Conservation (phyloP, 1,284 basidiomycete species). For the Schizopora paradoxa region DNA sequence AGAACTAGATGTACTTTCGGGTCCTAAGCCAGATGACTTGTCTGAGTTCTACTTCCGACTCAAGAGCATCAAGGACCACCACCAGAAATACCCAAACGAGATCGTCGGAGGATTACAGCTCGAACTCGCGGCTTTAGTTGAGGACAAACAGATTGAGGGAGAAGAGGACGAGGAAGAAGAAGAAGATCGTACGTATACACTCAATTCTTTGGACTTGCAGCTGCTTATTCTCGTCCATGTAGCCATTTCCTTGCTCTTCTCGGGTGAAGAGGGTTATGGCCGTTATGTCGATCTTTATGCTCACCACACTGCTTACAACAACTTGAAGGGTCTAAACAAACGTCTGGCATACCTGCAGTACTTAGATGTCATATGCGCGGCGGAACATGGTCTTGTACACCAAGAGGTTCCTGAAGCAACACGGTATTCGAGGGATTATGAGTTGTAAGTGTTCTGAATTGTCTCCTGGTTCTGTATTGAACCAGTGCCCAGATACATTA, state of each 20-base stretch:
- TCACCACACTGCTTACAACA: constrained; percentile 86
- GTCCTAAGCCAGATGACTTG: constrained; percentile 59
- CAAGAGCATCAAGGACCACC: constrained; percentile 92
- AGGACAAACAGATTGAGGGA: constrained; percentile 64
- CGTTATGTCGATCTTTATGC: constrained; percentile 92
- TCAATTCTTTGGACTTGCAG: background rate
- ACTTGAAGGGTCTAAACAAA: constrained; percentile 78
- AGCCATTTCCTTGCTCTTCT: constrained; percentile 84
- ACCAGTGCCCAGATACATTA: constrained; percentile 50
- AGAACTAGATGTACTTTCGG: constrained; percentile 60
- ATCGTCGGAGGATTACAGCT: constrained; percentile 74
- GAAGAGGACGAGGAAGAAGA: constrained; percentile 68
- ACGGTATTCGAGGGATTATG: constrained; percentile 72
- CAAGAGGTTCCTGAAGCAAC: constrained; percentile 70
- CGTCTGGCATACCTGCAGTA: constrained; percentile 88
- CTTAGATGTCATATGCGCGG: constrained; percentile 72
- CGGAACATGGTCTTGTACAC: constrained; percentile 56
- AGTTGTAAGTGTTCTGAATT: constrained; percentile 49
- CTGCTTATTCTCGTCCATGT: constrained; percentile 6
- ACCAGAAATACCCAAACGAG: constrained; percentile 90
- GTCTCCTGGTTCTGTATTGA: background rate
- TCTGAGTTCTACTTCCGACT: constrained; percentile 93
- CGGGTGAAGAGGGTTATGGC: constrained; percentile 93
- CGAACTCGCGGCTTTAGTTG: constrained; percentile 75
- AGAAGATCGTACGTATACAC: constrained; percentile 75